Evolutionary conservation across 345 rosid species (phyloP).

Genomic region (Eucalyptus victrix): DNA sequence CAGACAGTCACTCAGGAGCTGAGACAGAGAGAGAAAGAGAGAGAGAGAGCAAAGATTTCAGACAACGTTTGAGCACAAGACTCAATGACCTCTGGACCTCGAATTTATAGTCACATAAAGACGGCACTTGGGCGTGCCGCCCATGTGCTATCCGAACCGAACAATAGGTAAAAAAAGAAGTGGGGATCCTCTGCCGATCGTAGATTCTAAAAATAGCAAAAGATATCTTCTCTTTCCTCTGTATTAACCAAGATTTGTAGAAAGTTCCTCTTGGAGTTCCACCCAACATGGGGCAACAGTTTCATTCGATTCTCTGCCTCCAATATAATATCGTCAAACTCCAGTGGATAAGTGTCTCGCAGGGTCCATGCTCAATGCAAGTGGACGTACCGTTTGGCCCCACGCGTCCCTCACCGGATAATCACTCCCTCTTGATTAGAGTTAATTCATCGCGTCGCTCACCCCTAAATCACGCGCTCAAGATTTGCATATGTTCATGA

Average conservation of each 20-base stretch:
- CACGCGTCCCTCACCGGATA: slow-evolving; percentile 5
- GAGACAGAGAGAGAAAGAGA: neutral
- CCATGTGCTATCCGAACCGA: slow-evolving; percentile 16
- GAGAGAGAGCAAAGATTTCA: neutral
- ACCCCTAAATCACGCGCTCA: neutral
- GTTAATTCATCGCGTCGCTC: neutral
- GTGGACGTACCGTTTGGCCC: neutral
- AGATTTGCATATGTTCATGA: neutral
- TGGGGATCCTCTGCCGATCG: neutral
- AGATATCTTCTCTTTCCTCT: neutral
- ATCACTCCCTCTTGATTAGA: neutral
- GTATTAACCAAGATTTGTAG: neutral
- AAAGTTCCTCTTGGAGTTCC: neutral
- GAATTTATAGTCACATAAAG: slow-evolving; percentile 7
- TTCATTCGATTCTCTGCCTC: neutral
- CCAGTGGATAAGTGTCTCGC: slow-evolving; percentile 30
- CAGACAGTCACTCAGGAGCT: neutral
- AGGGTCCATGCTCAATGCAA: slow-evolving; percentile 27
- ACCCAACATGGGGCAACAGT: neutral
- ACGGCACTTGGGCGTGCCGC: slow-evolving; percentile 11
- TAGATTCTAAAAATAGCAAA: neutral
- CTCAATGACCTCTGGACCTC: neutral
- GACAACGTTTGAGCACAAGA: neutral
- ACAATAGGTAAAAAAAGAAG: neutral
- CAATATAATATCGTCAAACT: neutral